phyloP scores from a whole-genome alignment of 805 yeast species.

The Candida arabinofermentans region DNA sequence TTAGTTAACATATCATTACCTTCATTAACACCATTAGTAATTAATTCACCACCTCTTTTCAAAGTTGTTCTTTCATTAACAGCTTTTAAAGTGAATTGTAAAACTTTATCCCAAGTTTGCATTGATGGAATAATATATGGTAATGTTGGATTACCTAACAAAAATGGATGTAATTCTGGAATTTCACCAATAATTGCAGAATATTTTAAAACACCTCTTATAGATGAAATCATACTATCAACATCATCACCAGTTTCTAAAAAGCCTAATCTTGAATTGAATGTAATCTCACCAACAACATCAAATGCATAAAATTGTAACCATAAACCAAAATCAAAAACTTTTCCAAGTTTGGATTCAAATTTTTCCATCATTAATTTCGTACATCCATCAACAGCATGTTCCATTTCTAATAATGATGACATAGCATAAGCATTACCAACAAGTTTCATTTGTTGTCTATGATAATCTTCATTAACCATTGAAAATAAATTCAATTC shows the following conservation, averaged over 20 bases:
- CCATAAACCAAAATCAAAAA: slow-evolving; percentile 14
- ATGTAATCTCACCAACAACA: slow-evolving; percentile 16
- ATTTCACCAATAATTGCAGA: slow-evolving; percentile 12
- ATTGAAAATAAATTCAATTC: slow-evolving; percentile 12
- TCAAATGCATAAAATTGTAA: slow-evolving; percentile 17
- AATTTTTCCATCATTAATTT: slow-evolving; percentile 8
- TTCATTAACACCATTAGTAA: slow-evolving; percentile 11
- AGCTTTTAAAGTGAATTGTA: slow-evolving; percentile 12
- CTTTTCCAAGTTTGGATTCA: slow-evolving; percentile 3
- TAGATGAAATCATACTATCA: slow-evolving; percentile 12
- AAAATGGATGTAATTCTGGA: slow-evolving; percentile 14
- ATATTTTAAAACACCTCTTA: slow-evolving; percentile 14
- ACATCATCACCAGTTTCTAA: slow-evolving; percentile 14
- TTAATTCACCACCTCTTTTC: slow-evolving; percentile 15
- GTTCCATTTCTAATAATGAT: slow-evolving; percentile 14
- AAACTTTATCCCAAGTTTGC: slow-evolving; percentile 17
- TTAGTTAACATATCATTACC: slow-evolving; percentile 15
- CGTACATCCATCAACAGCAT: slow-evolving; percentile 15
- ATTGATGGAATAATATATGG: slow-evolving; percentile 13
- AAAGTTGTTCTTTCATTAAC: slow-evolving; percentile 12
- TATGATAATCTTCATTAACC: slow-evolving; percentile 12
- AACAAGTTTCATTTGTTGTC: slow-evolving; percentile 14
- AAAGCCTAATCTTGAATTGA: slow-evolving; percentile 13
- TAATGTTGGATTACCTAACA: slow-evolving; percentile 13
- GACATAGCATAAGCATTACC: slow-evolving; percentile 13